Base-by-base conservation (phyloP, 352 stramenopile species). In the Globisporangium abappressorium region DNA sequence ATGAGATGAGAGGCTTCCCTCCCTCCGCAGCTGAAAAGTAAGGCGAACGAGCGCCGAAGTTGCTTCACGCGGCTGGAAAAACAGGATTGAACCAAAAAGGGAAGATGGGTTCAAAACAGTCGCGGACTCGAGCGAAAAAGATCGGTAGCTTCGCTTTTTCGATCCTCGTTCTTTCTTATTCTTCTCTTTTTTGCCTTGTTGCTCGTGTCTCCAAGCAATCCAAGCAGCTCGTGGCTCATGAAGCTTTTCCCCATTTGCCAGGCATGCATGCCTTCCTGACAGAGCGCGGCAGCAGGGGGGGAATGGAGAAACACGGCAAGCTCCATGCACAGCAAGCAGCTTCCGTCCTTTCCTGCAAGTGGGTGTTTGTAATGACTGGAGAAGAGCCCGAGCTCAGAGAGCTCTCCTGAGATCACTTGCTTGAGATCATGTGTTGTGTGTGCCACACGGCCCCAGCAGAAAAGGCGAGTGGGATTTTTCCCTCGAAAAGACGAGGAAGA, bases 291-390 rank as follows among this genome's bases (percentile, higher is more conserved):
- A 12, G 33, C 5, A 12, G 20, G 43, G 43, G 11, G 18, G 18
- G 7, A 24, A 51, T 22, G 43, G 43, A 51, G 43, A 51, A 51
- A 51, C 43, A 12, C 43, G 43, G 43, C 41, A 49, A 51, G 43
- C 43, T 51, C 18, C 43, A 51, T 22, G 18, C 43, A 51, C 43
- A 22, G 5, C 18, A 51, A 51, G 1, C 18, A 51, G 1, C 43
- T 22, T 51, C 43, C 43, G 43, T 24, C 43, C 18, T 51, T 51
- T 51, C 43, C 43, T 51, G 43, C 18, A 51, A 15, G 18, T 51
- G 41, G n/a, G 41, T 49, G 43, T 51, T 51, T 51, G 43, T 51
- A 51, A 51, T 24, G 43, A 51, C 43, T 51, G 18, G 43, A 51
- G 43, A 51, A 49, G 18, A n/a, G 6, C 15, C 43, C 43, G 43